Conservation (phyloP, 1,139 yeast genomes). For the Magnusiomyces magnusii region DNA sequence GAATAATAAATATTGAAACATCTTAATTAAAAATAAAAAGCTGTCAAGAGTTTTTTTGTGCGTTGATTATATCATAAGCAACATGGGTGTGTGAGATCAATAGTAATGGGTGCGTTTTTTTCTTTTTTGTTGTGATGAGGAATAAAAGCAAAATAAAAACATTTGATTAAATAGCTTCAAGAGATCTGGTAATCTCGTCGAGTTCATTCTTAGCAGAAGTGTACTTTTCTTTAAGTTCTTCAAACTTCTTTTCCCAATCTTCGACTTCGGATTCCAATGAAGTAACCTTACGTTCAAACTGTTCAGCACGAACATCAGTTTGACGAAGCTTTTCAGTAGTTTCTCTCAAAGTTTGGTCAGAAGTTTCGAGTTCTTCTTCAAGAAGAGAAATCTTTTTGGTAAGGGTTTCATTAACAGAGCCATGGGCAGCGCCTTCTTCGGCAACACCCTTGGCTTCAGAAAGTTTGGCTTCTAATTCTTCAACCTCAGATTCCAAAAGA, state of each 20-base stretch:
- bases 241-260: constrained; percentile 85
- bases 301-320: constrained; percentile 95
- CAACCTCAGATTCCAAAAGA: constrained; percentile 84
- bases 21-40: too few species aligned
- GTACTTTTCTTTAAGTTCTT: constrained; percentile 79
- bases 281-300: constrained; percentile 88
- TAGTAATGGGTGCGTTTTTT: too few species aligned
- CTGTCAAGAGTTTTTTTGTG: too few species aligned
- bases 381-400: constrained; percentile 86
- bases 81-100: neutral
- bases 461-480: constrained; percentile 74
- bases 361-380: constrained; percentile 91
- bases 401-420: constrained; percentile 83
- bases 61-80: neutral
- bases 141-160: neutral
- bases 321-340: constrained; percentile 93
- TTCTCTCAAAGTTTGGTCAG: constrained; percentile 86
- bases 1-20: too few species aligned
- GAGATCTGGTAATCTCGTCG: constrained; percentile 89
- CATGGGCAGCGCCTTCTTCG: constrained; percentile 85
- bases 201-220: constrained; percentile 79
- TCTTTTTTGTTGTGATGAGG: neutral
- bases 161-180: constrained; percentile 60
- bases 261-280: constrained; percentile 91
- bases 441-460: constrained; percentile 81